A percentile compares a stretch with the other conserved stretches of the same genome.
Conservation (phyloP, 2,329 filamentous ascomycete genomes). For the Botrytis byssoidea region DNA sequence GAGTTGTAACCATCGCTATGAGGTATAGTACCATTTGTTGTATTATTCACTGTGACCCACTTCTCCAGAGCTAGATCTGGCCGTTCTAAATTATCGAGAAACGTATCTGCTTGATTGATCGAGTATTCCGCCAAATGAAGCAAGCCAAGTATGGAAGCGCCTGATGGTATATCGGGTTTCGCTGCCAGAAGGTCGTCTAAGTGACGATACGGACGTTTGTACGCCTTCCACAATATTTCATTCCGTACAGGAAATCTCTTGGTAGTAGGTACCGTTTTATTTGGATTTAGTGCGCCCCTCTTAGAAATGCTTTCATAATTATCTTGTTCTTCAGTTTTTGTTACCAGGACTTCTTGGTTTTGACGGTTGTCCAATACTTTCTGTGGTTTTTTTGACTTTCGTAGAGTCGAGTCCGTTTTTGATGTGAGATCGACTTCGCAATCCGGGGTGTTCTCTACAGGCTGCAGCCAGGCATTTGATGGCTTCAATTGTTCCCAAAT, state of each 20-base stretch:
- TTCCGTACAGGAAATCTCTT: neutral
- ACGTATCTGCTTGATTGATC: slow-evolving; percentile 2
- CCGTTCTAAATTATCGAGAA: slow-evolving; percentile 5
- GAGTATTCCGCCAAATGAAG: slow-evolving; percentile 5
- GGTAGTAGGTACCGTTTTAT: neutral
- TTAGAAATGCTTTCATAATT: neutral
- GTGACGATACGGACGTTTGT: slow-evolving; percentile 4
- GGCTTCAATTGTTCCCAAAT: neutral
- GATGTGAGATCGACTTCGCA: neutral
- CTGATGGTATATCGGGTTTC: neutral
- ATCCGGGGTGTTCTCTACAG: neutral
- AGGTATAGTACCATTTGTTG: neutral
- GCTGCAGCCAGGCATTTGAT: neutral
- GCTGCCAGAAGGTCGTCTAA: neutral
- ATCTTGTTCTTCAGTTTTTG: neutral
- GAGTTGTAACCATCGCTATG: neutral
- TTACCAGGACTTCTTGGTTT: neutral
- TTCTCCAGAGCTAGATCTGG: slow-evolving; percentile 15
- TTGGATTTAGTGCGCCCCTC: neutral
- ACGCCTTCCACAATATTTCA: neutral
- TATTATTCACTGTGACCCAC: neutral
- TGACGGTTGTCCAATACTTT: neutral
- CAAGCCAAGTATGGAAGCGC: neutral
- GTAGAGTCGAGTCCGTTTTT: neutral
- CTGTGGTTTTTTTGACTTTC: neutral